Evolutionary conservation across 306 rosid genomes (phyloP), one percentile per base, ranked within the genome.

Genomic region (Citrullus amarus): DNA sequence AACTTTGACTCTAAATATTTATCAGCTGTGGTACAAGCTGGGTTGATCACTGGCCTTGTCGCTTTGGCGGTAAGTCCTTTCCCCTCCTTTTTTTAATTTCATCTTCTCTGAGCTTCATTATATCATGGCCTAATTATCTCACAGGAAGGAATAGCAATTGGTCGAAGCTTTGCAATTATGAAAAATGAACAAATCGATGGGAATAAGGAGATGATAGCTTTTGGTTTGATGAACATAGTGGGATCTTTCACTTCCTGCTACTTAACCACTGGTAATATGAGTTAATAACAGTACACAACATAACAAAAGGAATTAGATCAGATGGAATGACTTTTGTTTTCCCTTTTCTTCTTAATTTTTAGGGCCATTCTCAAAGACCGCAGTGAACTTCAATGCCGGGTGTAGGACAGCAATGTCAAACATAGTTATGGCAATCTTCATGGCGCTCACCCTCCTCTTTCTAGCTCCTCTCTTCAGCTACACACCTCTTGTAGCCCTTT

Each of bases 61-160:
- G 89, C 98, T 84, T 76, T 92, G 79, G 98, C 98, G 38, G 98
- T 94, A 87, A 85, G 84, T 38, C 34, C 3, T 55, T 18, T 8
- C 22, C 53, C 15, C 17, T 53, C n/a, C 7, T 56, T 73, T 38
- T 9, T 9, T 3, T 39, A 15, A 30, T 3, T 62, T 10, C 13
- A 4, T 32, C 9, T 46, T 70, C 16, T 20, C 8, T 1, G 0
- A 44, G 4, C 39, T 25, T 48, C 11, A 55, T 55, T 55, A 55
- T 3, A 14, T 25, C 8, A 3, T 50, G 9, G 18, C 54, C 43
- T 50, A 22, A 46, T 15, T 1, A n/a, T 32, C 76, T 39, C 85
- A 94, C 85, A 94, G 98, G 98, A 95, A 92, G 98, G 97, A 73
- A 92, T 95, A 79, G 97, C 98, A 32, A 90, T 95, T 16, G 98